phyloP scores from a whole-genome alignment of 2,329 filamentous ascomycete genomes.

The Arthrobotrys iridis region DNA sequence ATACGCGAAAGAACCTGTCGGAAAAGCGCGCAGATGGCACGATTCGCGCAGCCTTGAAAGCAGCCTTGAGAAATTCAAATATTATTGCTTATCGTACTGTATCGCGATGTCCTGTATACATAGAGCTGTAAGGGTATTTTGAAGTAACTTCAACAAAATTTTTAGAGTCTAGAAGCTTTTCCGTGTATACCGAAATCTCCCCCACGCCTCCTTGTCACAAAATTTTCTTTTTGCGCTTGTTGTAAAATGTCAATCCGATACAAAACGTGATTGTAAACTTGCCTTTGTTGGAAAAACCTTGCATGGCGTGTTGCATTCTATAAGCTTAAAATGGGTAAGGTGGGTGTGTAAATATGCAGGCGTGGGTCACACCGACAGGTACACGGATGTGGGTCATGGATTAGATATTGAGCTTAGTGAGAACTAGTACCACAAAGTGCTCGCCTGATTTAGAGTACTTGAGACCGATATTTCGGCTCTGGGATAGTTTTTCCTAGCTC shows the following conservation, averaged over 20 bases:
- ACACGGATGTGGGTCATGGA: background rate
- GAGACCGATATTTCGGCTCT: too few species aligned
- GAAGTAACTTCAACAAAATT: background rate
- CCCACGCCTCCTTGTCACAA: background rate
- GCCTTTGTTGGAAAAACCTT: constrained; percentile 7
- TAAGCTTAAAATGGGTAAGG: background rate
- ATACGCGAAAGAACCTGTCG: background rate
- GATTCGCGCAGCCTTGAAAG: background rate
- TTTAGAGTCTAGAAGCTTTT: background rate
- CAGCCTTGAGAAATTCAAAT: background rate
- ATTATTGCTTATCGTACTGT: too few species aligned
- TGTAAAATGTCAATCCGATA: background rate
- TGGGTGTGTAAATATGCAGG: constrained; percentile 16
- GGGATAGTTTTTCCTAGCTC: too few species aligned
- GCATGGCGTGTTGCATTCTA: constrained; percentile 39
- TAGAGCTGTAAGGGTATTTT: too few species aligned
- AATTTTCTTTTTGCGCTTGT: background rate
- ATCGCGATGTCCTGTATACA: background rate
- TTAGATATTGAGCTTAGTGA: background rate
- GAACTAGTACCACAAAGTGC: background rate
- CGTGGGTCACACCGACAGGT: constrained; percentile 19
- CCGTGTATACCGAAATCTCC: background rate
- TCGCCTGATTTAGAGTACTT: background rate
- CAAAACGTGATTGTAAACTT: constrained; percentile 33
- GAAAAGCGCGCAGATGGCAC: constrained; percentile 2